Evolutionary conservation across 1,284 basidiomycete species (phyloP).

Genomic region (Cutaneotrichosporon sp.): DNA sequence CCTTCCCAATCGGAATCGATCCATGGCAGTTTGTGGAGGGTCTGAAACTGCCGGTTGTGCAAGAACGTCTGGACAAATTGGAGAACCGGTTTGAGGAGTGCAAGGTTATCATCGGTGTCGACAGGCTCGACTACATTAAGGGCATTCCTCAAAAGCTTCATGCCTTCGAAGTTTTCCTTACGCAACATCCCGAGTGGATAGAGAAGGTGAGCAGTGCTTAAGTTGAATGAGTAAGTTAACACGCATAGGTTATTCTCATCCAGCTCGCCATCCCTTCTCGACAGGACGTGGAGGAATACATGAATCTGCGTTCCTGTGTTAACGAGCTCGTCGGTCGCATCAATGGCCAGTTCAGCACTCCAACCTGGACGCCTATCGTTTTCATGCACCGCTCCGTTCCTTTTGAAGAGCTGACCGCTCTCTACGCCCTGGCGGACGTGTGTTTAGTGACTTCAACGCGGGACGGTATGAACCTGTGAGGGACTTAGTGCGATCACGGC

Average conservation of each 20-base stretch:
- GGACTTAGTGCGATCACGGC: neutral
- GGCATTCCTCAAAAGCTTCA: constrained; percentile 98
- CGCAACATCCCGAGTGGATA: constrained; percentile 98
- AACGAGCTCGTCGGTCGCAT: constrained; percentile 98
- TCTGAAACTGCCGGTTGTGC: constrained; percentile 69
- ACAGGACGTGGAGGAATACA: constrained; percentile 98
- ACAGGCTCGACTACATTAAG: constrained; percentile 98
- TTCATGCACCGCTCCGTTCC: constrained; percentile 93
- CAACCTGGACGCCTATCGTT: constrained; percentile 98
- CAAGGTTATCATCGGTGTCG: constrained; percentile 97
- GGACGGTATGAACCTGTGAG: constrained; percentile 90
- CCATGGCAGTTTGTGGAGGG: constrained; percentile 87
- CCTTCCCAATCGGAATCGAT: constrained; percentile 98
- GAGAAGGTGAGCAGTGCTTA: constrained; percentile 64
- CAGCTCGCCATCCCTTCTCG: constrained; percentile 96
- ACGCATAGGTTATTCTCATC: constrained; percentile 74
- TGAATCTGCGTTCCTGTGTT: constrained; percentile 90
- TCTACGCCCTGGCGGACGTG: constrained; percentile 94
- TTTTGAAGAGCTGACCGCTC: constrained; percentile 92
- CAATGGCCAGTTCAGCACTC: constrained; percentile 96
- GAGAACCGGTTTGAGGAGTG: constrained; percentile 88
- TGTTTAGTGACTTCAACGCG: constrained; percentile 92
- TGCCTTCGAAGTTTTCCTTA: constrained; percentile 91
- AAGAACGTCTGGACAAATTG: constrained; percentile 71
- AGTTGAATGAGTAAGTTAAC: too few relatives aligned